These are phyloP conservation scores for Penicilliopsis zonata DNA, from an alignment of 495 filamentous ascomycete species.

Conservation along the genomic window DNA sequence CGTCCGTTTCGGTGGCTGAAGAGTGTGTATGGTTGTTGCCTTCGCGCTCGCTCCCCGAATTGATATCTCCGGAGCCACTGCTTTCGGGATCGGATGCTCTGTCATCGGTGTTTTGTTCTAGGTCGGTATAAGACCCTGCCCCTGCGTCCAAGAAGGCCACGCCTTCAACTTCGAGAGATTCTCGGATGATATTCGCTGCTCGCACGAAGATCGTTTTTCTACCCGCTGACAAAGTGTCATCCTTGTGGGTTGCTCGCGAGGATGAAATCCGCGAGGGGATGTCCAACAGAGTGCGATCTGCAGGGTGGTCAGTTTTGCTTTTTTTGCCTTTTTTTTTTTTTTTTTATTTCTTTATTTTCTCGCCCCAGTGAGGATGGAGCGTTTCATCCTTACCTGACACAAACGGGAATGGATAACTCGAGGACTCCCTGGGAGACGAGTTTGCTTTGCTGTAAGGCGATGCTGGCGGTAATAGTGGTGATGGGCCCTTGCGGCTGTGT, in stretches of 20 bases:
- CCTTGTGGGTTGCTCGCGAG: conserved; percentile 3
- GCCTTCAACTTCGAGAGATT: conserved; percentile 40
- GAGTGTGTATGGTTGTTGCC: conserved; percentile 1
- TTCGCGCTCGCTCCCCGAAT: conserved; percentile 8
- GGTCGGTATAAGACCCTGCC: conserved; percentile 6
- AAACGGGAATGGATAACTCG: too few relatives aligned
- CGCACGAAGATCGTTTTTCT: conserved; percentile 12
- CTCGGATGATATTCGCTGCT: conserved; percentile 36
- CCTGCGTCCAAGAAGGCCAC: conserved; percentile 39
- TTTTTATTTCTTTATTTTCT: too few relatives aligned
- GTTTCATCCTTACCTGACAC: too few relatives aligned
- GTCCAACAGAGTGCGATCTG: too few relatives aligned
- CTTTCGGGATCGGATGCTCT: conserved; percentile 3
- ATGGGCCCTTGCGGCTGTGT: too few relatives aligned
- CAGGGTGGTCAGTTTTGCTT: too few relatives aligned
- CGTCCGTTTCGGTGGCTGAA: conserved; percentile 8
- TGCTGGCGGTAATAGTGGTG: too few relatives aligned
- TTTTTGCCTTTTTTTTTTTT: too few relatives aligned
- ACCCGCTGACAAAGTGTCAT: conserved; percentile 2
- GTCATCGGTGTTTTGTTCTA: conserved; percentile 3
- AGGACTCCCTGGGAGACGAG: too few relatives aligned
- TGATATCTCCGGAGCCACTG: not conserved
- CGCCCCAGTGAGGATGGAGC: too few relatives aligned
- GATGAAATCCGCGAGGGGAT: too few relatives aligned
- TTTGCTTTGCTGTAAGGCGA: too few relatives aligned